Evolutionary conservation across 2,329 filamentous ascomycete genomes (phyloP).

Genomic region (Epichloe gansuensis): DNA sequence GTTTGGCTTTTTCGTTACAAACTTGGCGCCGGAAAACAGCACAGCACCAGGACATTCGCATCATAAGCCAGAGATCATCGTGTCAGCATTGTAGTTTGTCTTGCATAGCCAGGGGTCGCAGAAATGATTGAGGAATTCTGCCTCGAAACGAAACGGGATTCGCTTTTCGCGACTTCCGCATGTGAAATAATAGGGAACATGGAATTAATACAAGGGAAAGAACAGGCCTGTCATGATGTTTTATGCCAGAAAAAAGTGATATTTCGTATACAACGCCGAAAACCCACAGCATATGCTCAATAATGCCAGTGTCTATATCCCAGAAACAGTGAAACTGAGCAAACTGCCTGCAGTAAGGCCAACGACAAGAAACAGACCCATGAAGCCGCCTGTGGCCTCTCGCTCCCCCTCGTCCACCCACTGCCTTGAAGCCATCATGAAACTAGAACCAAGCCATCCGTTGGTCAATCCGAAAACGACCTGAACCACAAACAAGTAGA

Average conservation of each 20-base stretch:
- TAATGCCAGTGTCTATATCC: constrained; percentile 11
- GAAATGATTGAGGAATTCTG: not conserved
- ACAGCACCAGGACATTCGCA: not conserved
- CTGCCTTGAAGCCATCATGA: constrained; percentile 80
- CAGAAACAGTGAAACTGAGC: constrained; percentile 65
- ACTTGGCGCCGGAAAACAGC: constrained; percentile 1
- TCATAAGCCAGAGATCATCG: not conserved
- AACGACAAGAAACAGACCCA: constrained; percentile 79
- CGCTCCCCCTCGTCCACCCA: constrained; percentile 74
- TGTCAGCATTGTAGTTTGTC: not conserved
- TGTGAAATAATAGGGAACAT: not conserved
- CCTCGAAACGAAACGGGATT: not conserved
- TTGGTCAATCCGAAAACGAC: constrained; percentile 73
- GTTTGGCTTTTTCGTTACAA: not conserved
- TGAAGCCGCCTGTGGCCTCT: constrained; percentile 84
- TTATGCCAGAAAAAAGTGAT: not conserved
- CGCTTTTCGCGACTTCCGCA: not conserved
- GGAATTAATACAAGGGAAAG: not conserved
- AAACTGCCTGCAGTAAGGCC: constrained; percentile 79
- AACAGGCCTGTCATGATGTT: not conserved
- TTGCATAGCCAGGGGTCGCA: not conserved
- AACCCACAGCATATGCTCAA: not conserved
- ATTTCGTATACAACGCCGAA: not conserved
- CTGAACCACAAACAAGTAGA: constrained; percentile 79
- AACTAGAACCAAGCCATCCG: constrained; percentile 73